phyloP scores from a whole-genome alignment of 768 basidiomycete species.

The Pholiota microspora region DNA sequence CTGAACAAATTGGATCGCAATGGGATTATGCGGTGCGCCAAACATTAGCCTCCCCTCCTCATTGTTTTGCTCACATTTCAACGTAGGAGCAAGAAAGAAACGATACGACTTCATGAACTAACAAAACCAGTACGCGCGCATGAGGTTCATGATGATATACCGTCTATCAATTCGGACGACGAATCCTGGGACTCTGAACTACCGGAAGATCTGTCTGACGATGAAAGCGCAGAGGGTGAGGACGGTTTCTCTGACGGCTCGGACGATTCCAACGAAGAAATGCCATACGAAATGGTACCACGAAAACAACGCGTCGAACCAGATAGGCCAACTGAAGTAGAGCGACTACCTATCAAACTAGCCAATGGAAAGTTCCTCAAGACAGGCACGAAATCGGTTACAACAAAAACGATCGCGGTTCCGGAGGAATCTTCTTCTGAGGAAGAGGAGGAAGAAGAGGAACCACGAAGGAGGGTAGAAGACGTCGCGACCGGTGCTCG shows the following conservation, averaged over 20 bases:
- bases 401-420: conserved; percentile 16
- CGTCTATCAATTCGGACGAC: conserved; percentile 65
- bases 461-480: conserved; percentile 43
- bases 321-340: conserved; percentile 48
- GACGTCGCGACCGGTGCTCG: conserved; percentile 82
- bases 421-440: conserved; percentile 29
- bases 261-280: conserved; percentile 64
- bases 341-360: conserved; percentile 84
- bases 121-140: conserved; percentile 51
- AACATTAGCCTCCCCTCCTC: neutral
- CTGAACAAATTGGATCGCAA: conserved; percentile 69
- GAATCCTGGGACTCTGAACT: conserved; percentile 23
- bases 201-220: conserved; percentile 21
- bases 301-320: conserved; percentile 46
- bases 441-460: conserved; percentile 24
- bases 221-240: conserved; percentile 16
- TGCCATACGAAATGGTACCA: conserved; percentile 68
- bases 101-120: conserved; percentile 63
- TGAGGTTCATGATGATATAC: conserved; percentile 51
- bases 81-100: conserved; percentile 82
- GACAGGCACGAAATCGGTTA: conserved; percentile 38
- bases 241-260: conserved; percentile 2
- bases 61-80: conserved; percentile 1
- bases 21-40: conserved; percentile 73
- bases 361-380: conserved; percentile 74